Base-by-base conservation (phyloP, 2,329 filamentous ascomycete species). In the Aspergillus novofumigatus region DNA sequence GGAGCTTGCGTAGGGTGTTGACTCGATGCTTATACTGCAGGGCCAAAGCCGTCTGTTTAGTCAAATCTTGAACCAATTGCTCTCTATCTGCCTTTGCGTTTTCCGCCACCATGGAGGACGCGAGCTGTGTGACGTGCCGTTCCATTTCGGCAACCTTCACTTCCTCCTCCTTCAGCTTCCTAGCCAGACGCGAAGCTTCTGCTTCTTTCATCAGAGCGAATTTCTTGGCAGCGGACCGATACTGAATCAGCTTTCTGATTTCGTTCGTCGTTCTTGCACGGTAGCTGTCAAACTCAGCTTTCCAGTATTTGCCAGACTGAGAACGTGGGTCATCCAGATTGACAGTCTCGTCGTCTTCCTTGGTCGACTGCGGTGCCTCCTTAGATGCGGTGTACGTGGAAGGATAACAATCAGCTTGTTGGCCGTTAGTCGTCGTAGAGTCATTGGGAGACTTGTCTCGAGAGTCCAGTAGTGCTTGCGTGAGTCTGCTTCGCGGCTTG, bases 231-330 rank as follows among this genome's bases (percentile, higher is more conserved):
- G 82, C 73, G 50, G 82, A 80, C 58, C 84, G 81, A 64, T 87
- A 86, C 29, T 80, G 76, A 52, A 87, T 79, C 51, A 87, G 75
- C 63, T 83, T 84, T 67, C 80, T 83, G 66, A 86, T 81, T 65
- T 87, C 84, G 42, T 77, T 77, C 58, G 84, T 81, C 38, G 83
- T 86, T 50, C 78, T 81, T 23, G 77, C 75, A 17, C 83, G 77
- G 64, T 86, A 87, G 42, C 74, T 77, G 54, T 86, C 81, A 63
- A 83, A 86, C 59, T 86, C 81, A 10, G 78, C 76, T 68, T 86
- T 86, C 84, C 84, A 86, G 64, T 85, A 85, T 62, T 80, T 80
- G 2, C 83, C 83, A 4, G 82, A 85, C 52, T 83, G 80, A 0
- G 82, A 84, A 23, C 78, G 77, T 2, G 84, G 83, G 45, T 83